Conservation (phyloP, 129 eudicot genomes). For the Calendula officinalis region DNA sequence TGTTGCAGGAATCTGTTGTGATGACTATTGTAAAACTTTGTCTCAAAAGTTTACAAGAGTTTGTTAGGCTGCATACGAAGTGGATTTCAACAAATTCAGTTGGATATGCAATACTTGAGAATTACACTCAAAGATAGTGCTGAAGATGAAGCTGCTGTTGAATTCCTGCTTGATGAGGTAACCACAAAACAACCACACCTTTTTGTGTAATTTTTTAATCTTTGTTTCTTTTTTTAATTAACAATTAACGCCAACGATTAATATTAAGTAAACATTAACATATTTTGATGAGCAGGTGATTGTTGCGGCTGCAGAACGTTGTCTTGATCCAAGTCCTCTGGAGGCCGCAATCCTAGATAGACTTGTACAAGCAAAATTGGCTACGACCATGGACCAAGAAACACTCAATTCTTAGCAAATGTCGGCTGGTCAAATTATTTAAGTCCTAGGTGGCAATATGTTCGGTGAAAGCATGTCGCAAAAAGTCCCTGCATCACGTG, state of each 20-base stretch:
- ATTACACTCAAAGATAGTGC: conserved; percentile 58
- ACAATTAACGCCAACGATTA: background rate
- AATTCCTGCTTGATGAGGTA: conserved; percentile 97
- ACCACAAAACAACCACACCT: background rate
- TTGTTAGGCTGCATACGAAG: conserved; percentile 85
- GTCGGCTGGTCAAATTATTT: conserved; percentile 21
- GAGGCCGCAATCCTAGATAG: conserved; percentile 88
- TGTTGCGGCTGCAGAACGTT: conserved; percentile 85
- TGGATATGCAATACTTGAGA: conserved; percentile 89
- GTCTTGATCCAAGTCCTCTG: conserved; percentile 85
- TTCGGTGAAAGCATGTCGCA: background rate
- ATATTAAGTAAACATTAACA: background rate
- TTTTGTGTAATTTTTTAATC: too few species aligned
- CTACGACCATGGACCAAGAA: conserved; percentile 46
- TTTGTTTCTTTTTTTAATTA: too few species aligned
- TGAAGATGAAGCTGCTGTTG: conserved; percentile 94
- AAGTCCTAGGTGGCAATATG: background rate
- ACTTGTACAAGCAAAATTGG: conserved; percentile 78
- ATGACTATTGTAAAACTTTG: conserved; percentile 71
- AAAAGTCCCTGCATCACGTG: conserved; percentile 7
- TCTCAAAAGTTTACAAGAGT: conserved; percentile 89
- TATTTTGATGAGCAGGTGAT: conserved; percentile 60
- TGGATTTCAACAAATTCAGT: conserved; percentile 96
- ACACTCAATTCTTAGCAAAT: conserved; percentile 23
- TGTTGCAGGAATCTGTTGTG: conserved; percentile 80